Conservation (phyloP, 164 flowering plant genomes). For the Saururus chinensis region DNA sequence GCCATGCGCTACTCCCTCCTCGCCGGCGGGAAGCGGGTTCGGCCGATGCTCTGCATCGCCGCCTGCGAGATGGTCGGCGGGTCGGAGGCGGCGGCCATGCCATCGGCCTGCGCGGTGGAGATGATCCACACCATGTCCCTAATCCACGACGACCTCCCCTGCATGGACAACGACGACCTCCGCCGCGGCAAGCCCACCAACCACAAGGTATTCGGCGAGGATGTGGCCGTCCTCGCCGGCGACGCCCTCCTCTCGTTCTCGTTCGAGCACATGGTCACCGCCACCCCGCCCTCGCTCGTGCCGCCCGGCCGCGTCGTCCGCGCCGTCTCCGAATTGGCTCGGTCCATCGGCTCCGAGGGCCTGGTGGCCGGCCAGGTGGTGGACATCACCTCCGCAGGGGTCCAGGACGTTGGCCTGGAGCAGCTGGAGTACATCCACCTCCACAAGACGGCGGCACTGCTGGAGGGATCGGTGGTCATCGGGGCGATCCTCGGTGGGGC, state of each 20-base stretch:
- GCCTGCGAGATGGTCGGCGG: constrained; percentile 75
- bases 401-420: constrained; percentile 35
- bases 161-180: constrained; percentile 66
- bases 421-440: constrained; percentile 44
- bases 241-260: constrained; percentile 55
- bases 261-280: constrained; percentile 45
- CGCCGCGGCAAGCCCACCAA: constrained; percentile 69
- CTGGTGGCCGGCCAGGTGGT: constrained; percentile 49
- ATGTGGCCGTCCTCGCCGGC: constrained; percentile 58
- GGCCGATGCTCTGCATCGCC: constrained; percentile 57
- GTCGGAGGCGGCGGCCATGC: constrained; percentile 36
- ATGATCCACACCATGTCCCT: constrained; percentile 79
- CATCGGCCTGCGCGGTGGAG: constrained; percentile 66
- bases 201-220: constrained; percentile 62
- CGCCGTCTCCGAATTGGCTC: constrained; percentile 43
- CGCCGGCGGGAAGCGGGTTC: constrained; percentile 64
- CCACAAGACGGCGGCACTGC: constrained; percentile 52
- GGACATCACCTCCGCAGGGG: constrained; percentile 38
- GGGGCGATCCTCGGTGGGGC: constrained; percentile 67
- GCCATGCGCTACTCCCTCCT: constrained; percentile 66
- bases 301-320: constrained; percentile 23
- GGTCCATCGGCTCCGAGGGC: constrained; percentile 42
- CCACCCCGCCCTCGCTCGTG: constrained; percentile 16
- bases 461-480: constrained; percentile 46
- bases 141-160: constrained; percentile 69